Conservation (phyloP, 306 rosid species). For the Trifolium subterraneum region DNA sequence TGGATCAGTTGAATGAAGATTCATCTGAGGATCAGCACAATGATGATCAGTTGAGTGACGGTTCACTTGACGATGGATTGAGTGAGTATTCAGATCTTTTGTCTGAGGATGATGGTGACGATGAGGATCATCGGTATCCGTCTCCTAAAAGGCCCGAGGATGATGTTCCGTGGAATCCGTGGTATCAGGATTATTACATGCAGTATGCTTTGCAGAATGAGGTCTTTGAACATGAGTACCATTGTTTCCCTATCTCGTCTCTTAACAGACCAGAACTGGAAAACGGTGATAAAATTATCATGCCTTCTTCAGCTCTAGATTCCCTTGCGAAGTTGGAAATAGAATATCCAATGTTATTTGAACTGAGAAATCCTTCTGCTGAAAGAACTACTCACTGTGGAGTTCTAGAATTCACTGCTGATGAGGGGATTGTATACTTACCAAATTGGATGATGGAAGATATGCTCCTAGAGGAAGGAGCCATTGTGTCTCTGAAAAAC, state of each 20-base stretch:
- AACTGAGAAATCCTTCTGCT: conserved; percentile 47
- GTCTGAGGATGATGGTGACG: neutral
- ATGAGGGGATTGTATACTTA: conserved; percentile 51
- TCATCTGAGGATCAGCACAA: neutral
- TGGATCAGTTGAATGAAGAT: neutral
- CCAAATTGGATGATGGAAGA: conserved; percentile 73
- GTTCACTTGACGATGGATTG: neutral
- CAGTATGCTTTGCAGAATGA: neutral
- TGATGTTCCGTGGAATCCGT: neutral
- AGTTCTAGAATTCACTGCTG: conserved; percentile 64
- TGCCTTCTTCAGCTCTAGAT: conserved; percentile 64
- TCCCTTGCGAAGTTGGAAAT: conserved; percentile 47
- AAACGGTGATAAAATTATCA: conserved; percentile 62
- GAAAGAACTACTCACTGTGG: conserved; percentile 58
- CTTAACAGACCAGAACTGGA: conserved; percentile 46
- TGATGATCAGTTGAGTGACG: neutral
- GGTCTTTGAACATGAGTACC: conserved; percentile 44
- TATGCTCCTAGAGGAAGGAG: conserved; percentile 55
- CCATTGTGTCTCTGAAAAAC: conserved; percentile 49
- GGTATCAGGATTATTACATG: neutral
- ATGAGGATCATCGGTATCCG: too few relatives aligned
- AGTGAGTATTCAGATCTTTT: neutral
- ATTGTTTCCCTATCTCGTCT: conserved; percentile 48
- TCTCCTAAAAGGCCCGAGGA: too few relatives aligned
- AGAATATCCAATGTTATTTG: conserved; percentile 67